phyloP scores from a whole-genome alignment of 2,329 filamentous ascomycete genomes.

The Pseudogymnoascus sp. region DNA sequence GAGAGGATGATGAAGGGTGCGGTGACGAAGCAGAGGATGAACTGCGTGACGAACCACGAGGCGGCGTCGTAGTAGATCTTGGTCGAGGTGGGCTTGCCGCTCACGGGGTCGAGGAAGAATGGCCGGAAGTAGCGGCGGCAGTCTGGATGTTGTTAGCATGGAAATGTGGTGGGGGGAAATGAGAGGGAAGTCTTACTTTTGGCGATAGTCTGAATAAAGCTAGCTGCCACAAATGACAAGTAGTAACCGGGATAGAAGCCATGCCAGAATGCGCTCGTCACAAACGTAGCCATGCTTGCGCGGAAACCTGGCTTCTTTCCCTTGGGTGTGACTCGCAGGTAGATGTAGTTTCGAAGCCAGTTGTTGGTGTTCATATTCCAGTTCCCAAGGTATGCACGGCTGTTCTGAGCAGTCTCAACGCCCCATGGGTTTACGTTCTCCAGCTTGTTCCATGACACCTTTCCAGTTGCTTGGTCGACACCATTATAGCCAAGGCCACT shows the following conservation, averaged over 20 bases:
- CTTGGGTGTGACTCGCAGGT: conserved; percentile 86
- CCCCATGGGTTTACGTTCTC: conserved; percentile 81
- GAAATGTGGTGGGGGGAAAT: neutral
- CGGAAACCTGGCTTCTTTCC: conserved; percentile 96
- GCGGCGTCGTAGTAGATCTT: conserved; percentile 84
- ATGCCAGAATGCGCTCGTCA: conserved; percentile 94
- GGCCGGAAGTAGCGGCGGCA: conserved; percentile 83
- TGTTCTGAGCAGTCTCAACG: conserved; percentile 87
- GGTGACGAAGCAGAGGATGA: conserved; percentile 74
- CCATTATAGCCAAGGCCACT: conserved; percentile 92
- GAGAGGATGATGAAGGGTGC: conserved; percentile 78
- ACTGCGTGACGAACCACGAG: conserved; percentile 68
- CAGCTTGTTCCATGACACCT: conserved; percentile 81
- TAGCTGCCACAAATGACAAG: conserved; percentile 78
- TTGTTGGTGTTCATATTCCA: conserved; percentile 99
- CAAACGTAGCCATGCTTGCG: conserved; percentile 87
- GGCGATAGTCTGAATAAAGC: conserved; percentile 83
- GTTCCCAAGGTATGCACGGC: conserved; percentile 78
- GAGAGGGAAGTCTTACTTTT: conserved; percentile 61
- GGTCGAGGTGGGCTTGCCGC: conserved; percentile 54
- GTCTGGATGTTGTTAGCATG: conserved; percentile 44
- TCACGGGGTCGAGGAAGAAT: conserved; percentile 79
- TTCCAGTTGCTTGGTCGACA: conserved; percentile 74
- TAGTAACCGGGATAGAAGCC: conserved; percentile 98
- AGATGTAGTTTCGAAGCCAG: conserved; percentile 94